Percentiles rank a stretch among this genome's conserved stretches.
These are phyloP conservation scores for Salvia rosmarinus DNA, from an alignment of 257 asterid species.

Conservation along the genomic window DNA sequence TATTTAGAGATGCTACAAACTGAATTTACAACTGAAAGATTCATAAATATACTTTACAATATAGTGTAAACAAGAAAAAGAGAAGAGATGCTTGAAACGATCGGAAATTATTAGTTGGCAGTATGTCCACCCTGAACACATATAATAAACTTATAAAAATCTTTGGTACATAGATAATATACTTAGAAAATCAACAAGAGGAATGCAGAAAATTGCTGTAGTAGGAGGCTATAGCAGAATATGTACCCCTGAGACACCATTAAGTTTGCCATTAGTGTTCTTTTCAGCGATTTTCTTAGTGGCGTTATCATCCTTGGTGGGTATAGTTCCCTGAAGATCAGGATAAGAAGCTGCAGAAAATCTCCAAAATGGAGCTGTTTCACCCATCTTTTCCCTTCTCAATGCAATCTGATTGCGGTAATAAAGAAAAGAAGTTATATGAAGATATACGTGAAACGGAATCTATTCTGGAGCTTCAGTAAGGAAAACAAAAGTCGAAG, in stretches of 20 bases:
- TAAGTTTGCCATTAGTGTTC: constrained; percentile 40
- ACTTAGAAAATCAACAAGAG: constrained; percentile 12
- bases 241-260: constrained; percentile 53
- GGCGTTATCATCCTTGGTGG: constrained; percentile 37
- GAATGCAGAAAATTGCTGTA: constrained; percentile 17
- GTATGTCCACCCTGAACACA: neutral
- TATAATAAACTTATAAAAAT: neutral
- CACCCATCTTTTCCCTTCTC: constrained; percentile 87
- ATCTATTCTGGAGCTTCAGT: constrained; percentile 1
- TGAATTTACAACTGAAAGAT: neutral
- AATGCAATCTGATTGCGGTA: constrained; percentile 64
- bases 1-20: neutral
- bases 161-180: neutral
- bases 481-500: constrained; percentile 2
- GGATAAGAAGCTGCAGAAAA: constrained; percentile 90
- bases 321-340: constrained; percentile 56
- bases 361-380: constrained; percentile 89
- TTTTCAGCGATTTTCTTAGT: constrained; percentile 32
- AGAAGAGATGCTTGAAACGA: constrained; percentile 1
- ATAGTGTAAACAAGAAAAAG: neutral
- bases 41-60: neutral
- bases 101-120: neutral
- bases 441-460: constrained; percentile 7
- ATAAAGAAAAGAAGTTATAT: constrained; percentile 25
- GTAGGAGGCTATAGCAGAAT: constrained; percentile 24